A percentile compares a stretch with the other conserved stretches of the same genome.
These are phyloP conservation scores for Aspergillus unguis DNA, from an alignment of 2,329 filamentous ascomycete genomes.

Conservation along the genomic window DNA sequence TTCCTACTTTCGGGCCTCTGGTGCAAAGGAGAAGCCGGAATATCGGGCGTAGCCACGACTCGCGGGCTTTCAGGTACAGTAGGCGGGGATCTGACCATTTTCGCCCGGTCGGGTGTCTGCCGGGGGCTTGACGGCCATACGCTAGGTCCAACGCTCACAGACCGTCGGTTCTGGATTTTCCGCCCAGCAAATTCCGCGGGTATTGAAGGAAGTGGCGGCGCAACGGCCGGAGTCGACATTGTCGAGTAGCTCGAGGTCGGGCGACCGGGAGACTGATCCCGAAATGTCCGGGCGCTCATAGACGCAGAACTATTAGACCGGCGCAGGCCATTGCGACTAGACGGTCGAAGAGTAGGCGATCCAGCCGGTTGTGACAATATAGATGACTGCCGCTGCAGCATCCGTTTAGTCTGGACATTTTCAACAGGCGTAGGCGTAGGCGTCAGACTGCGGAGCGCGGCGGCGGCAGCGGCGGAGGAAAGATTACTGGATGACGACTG, in stretches of 20 bases:
- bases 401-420: slow-evolving; percentile 84
- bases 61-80: slow-evolving; percentile 14
- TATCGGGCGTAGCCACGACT: slow-evolving; percentile 17
- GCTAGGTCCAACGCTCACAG: slow-evolving; percentile 52
- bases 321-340: slow-evolving; percentile 50
- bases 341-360: slow-evolving; percentile 40
- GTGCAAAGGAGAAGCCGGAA: slow-evolving; percentile 30
- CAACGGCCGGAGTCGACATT: slow-evolving; percentile 42
- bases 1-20: slow-evolving; percentile 41
- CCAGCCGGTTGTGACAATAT: slow-evolving; percentile 62
- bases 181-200: slow-evolving; percentile 50
- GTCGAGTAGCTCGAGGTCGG: slow-evolving; percentile 43
- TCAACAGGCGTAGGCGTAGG: slow-evolving; percentile 75
- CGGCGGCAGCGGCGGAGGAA: slow-evolving; percentile 80
- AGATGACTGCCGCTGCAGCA: slow-evolving; percentile 68
- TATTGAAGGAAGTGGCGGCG: slow-evolving; percentile 73
- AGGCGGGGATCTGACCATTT: slow-evolving; percentile 38
- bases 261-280: slow-evolving; percentile 64
- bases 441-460: slow-evolving; percentile 74
- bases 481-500: slow-evolving; percentile 63
- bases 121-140: slow-evolving; percentile 47
- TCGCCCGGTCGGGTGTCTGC: slow-evolving; percentile 37
- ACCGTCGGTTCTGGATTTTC: slow-evolving; percentile 38
- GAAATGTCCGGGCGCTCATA: slow-evolving; percentile 86
- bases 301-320: slow-evolving; percentile 70